These are phyloP conservation scores for Diplodia seriata DNA, from an alignment of 2,329 filamentous ascomycete genomes.

Conservation along the genomic window DNA sequence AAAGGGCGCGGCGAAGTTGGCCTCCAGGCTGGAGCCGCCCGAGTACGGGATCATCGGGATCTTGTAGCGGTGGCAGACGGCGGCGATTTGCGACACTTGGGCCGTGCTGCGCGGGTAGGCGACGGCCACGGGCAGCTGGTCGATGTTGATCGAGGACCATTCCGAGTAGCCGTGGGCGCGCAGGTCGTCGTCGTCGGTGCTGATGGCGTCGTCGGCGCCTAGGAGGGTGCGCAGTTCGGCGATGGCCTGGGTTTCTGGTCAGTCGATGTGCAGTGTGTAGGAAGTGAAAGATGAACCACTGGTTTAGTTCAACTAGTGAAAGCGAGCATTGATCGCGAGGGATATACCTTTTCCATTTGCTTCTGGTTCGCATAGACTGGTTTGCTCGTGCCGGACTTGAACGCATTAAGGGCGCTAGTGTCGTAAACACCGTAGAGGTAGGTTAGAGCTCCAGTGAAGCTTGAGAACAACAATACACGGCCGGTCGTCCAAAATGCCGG, in stretches of 20 bases:
- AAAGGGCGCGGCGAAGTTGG: conserved; percentile 85
- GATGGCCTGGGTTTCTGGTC: conserved; percentile 56
- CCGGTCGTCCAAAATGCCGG: conserved; percentile 56
- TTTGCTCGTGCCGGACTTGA: conserved; percentile 40
- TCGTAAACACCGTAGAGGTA: conserved; percentile 59
- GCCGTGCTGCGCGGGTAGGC: conserved; percentile 69
- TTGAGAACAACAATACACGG: conserved; percentile 56
- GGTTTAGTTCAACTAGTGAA: neutral
- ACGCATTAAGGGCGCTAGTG: conserved; percentile 42
- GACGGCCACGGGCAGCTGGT: conserved; percentile 68
- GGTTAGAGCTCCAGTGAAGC: conserved; percentile 59
- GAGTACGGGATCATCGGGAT: conserved; percentile 87
- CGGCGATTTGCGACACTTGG: conserved; percentile 68
- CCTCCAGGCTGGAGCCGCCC: conserved; percentile 85
- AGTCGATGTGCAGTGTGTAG: neutral
- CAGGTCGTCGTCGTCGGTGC: conserved; percentile 68
- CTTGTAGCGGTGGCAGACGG: conserved; percentile 77
- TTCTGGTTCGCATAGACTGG: conserved; percentile 57
- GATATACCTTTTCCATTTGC: conserved; percentile 60
- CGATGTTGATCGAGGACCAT: conserved; percentile 72
- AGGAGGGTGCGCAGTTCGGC: conserved; percentile 59
- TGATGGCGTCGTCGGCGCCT: conserved; percentile 67
- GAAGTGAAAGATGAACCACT: no score
- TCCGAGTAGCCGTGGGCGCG: conserved; percentile 72
- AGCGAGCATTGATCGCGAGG: neutral